Base-by-base conservation (phyloP, 1,139 yeast species). In the Taphrina sp. region DNA sequence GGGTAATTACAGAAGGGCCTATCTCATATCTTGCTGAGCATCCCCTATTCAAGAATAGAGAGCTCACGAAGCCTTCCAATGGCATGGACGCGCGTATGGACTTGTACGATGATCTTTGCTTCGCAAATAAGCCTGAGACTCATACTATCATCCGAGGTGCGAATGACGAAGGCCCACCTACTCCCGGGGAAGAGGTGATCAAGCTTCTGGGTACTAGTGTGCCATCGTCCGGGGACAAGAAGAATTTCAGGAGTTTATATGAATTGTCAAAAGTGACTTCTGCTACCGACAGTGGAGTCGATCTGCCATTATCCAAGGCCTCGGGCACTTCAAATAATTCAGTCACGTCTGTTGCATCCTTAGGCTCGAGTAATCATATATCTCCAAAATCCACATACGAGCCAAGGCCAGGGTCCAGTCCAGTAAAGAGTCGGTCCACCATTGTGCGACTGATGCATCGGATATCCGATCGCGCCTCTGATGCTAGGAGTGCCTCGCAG, bases 1-100 rank as follows among this genome's bases (percentile, higher is more conserved):
- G 85, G 63, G 96, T 90, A 65, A 75, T 82, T 51, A 80, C 80
- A 62, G 79, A 82, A 5, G 78, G 83, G 31, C 76, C 81, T 14
- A 78, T 87, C 23, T 82, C 80, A 35, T 74, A 84, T 44, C 71
- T 84, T 5, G 66, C 67, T 2, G 57, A 55, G 10, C 37, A 44
- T 22, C 33, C 38, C 19, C 29, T 24, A 7, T 43, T 58, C 57
- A 31, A 52, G 43, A 47, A 41, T 5, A 34, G 44, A 14, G 39
- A 36, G 19, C 22, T 37, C 2, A 34, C 59, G 3, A 29, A 43
- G 2, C 17, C 31, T 26, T 14, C 47, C 17, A 31, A 36, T 5
- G 47, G 47, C 10, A 19, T 43, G 10, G 54, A 49, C 17, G 34
- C 46, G 5, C 33, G 44, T 33, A n/a, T 41, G 12, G 46, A 49